These are phyloP conservation scores for Colletotrichum salicis DNA, from an alignment of 2,329 filamentous ascomycete species.

Conservation along the genomic window DNA sequence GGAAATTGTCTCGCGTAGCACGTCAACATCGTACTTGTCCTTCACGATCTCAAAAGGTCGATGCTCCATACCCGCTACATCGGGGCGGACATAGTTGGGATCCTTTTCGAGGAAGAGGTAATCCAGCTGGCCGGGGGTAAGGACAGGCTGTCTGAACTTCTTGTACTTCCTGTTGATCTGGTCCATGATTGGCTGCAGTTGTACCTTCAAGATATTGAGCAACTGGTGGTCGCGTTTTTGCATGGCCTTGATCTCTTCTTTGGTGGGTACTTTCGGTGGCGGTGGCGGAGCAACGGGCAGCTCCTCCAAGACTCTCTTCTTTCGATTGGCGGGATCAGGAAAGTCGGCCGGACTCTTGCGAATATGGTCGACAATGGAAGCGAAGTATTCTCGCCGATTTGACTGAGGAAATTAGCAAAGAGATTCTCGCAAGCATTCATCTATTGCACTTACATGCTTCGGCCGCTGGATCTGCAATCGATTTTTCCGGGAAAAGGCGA, in stretches of 20 bases:
- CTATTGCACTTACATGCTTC: slow-evolving; percentile 59
- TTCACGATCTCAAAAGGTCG: slow-evolving; percentile 83
- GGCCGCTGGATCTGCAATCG: slow-evolving; percentile 77
- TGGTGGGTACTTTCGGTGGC: slow-evolving; percentile 74
- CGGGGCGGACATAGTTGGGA: slow-evolving; percentile 73
- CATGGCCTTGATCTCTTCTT: slow-evolving; percentile 82
- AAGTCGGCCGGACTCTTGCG: slow-evolving; percentile 85
- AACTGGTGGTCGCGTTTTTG: slow-evolving; percentile 85
- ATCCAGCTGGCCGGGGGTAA: slow-evolving; percentile 77
- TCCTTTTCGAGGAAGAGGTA: slow-evolving; percentile 89
- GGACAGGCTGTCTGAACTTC: slow-evolving; percentile 84
- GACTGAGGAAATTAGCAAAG: slow-evolving; percentile 51
- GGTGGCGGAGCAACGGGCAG: slow-evolving; percentile 80
- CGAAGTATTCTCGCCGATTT: slow-evolving; percentile 83
- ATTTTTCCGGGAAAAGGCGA: slow-evolving; percentile 86
- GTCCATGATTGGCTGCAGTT: slow-evolving; percentile 95
- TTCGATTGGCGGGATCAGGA: slow-evolving; percentile 85
- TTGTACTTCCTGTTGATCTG: slow-evolving; percentile 92
- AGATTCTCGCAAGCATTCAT: not conserved
- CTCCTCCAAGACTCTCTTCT: slow-evolving; percentile 83
- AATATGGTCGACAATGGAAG: slow-evolving; percentile 78
- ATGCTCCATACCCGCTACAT: slow-evolving; percentile 63
- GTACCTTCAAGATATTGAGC: slow-evolving; percentile 87
- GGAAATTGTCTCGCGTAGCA: slow-evolving; percentile 78
- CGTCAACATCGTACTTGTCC: slow-evolving; percentile 81